These are phyloP conservation scores for Chrysoporthe deuterocubensis DNA, from an alignment of 2,329 filamentous ascomycete genomes.

Conservation along the genomic window DNA sequence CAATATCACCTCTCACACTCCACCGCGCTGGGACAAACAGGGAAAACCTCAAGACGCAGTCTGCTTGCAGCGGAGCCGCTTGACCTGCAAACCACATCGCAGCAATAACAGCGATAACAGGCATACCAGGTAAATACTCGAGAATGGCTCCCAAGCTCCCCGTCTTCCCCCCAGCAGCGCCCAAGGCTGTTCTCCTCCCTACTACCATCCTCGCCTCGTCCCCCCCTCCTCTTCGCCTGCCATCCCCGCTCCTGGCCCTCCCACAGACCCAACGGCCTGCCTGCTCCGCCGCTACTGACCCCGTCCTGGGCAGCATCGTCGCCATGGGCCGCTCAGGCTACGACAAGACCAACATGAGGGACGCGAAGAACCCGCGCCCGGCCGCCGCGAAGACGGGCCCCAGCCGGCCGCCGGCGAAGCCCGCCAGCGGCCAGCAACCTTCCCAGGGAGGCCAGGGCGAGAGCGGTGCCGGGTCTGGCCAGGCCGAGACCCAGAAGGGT, in stretches of 20 bases:
- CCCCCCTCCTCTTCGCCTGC: not conserved
- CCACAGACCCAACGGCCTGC: not conserved
- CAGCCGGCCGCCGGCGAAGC: no score
- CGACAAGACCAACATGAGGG: conserved; percentile 23
- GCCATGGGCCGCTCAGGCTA: conserved; percentile 24
- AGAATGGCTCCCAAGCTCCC: not conserved
- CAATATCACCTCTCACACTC: not conserved
- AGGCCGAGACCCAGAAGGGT: not conserved
- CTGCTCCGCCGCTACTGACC: not conserved
- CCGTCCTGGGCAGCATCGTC: not conserved
- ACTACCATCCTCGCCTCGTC: not conserved
- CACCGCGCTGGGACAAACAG: not conserved
- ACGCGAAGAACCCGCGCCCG: conserved; percentile 8
- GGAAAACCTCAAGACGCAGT: not conserved
- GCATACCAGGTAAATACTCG: not conserved
- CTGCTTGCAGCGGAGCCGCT: not conserved
- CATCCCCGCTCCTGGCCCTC: not conserved
- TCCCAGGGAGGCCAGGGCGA: not conserved
- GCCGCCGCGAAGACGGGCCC: not conserved
- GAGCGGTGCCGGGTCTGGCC: not conserved
- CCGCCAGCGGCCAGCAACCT: not conserved
- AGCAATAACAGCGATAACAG: not conserved
- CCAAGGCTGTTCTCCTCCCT: not conserved
- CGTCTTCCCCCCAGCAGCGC: not conserved
- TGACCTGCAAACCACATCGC: not conserved